Base-by-base conservation (phyloP, 441 rosid species). In the Arabidopsis hybrid region DNA sequence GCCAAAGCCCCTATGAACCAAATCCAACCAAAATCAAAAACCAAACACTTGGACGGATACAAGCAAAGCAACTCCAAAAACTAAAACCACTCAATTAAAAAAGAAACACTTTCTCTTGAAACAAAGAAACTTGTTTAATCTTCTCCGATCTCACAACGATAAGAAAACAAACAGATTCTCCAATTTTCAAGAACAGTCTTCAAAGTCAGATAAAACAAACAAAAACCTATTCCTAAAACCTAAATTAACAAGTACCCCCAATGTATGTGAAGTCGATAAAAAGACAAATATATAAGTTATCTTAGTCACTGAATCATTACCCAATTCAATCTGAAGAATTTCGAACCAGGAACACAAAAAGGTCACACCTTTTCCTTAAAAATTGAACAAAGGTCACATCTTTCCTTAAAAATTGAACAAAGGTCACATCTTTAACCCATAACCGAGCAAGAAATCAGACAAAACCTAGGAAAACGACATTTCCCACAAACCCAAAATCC, bases 1-100 rank as follows among this genome's bases (percentile, higher is more conserved):
- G 12, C 98, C 98, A 13, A 91, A 86, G 40, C 98, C 97, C 89
- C 96, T 94, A 53, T 16, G 62, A 63, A 72, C 74, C 60, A 74
- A 38, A 67, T 43, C n/a, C 61, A 38, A 40, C 16, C 31, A 53
- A 12, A 11, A 52, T 8, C 39, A 18, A 13, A 17, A 36, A 13
- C 1, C 4, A 46, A 14, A 46, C 51, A 46, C 4, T 46, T 7
- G 9, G 9, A 4, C 8, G 50, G 50, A 46, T 6, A 3, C 8
- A 46, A 46, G 18, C 50, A 45, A 45, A 45, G 49, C 50, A 1
- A 7, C 50, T 26, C 4, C 18, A 46, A 46, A 7, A 46, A 6
- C 49, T 45, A 38, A 38, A 38, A 38, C 11, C 42, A 38, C 42
- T 38, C 42, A 38, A 9, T 8, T 38, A 38, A 2, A 38, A 38